These are phyloP conservation scores for Cronartium quercuum DNA, from an alignment of 1,284 basidiomycete species.

Conservation along the genomic window DNA sequence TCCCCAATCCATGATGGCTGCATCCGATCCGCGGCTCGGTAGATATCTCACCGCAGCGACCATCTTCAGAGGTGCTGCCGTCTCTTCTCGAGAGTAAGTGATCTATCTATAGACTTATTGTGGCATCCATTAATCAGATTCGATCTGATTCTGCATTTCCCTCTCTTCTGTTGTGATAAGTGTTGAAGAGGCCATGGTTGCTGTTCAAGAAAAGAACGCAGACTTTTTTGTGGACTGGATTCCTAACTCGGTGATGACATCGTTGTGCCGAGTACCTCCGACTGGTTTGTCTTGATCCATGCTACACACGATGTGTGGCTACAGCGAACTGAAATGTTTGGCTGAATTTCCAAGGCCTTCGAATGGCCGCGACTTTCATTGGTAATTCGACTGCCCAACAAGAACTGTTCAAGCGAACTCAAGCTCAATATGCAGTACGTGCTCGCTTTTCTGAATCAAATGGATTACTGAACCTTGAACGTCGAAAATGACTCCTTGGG, in stretches of 20 bases:
- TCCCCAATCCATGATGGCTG: slow-evolving; percentile 50
- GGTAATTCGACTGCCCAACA: slow-evolving; percentile 50
- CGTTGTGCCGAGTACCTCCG: slow-evolving; percentile 46
- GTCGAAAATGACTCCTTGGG: background rate
- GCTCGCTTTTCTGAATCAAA: background rate
- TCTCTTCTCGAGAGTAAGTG: slow-evolving; percentile 43
- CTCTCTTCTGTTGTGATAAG: background rate
- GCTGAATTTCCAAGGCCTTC: slow-evolving; percentile 42
- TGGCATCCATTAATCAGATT: background rate
- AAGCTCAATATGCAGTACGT: slow-evolving; percentile 36
- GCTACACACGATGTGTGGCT: too few relatives aligned
- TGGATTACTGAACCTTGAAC: background rate
- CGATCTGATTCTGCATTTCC: background rate
- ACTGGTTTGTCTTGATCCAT: slow-evolving; percentile 1
- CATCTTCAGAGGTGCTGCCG: slow-evolving; percentile 49
- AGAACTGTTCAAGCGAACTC: slow-evolving; percentile 42
- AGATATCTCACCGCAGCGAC: slow-evolving; percentile 49
- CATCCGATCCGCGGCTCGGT: slow-evolving; percentile 48
- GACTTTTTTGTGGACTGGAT: slow-evolving; percentile 50
- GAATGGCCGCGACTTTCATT: slow-evolving; percentile 50
- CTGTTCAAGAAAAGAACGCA: slow-evolving; percentile 48
- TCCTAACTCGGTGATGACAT: slow-evolving; percentile 49
- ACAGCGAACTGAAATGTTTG: background rate
- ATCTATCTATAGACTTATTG: too few relatives aligned
- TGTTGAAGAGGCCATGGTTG: slow-evolving; percentile 49